A percentile compares a stretch with the other conserved stretches of the same genome.
Conservation (phyloP, 768 basidiomycete genomes). For the Boletus rubropictus region DNA sequence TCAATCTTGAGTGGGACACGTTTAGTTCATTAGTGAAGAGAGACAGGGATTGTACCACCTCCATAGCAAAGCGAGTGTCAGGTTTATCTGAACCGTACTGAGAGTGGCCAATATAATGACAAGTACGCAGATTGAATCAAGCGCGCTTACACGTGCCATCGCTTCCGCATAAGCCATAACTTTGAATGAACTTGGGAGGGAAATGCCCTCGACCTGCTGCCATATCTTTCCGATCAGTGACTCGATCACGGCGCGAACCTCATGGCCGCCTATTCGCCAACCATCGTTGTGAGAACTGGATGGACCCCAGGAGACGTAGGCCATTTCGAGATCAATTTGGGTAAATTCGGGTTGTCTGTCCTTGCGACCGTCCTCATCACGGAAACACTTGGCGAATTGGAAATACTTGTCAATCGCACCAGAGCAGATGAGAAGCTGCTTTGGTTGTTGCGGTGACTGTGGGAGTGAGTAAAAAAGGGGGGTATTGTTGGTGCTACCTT, state of each 20-base stretch:
- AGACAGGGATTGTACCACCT: conserved; percentile 47
- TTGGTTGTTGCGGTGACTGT: conserved; percentile 95
- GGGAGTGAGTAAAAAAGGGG: conserved; percentile 80
- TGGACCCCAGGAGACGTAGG: conserved; percentile 79
- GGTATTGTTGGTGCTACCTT: conserved; percentile 15
- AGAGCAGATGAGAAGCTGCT: conserved; percentile 87
- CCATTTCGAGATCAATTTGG: conserved; percentile 95
- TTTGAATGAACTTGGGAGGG: conserved; percentile 56
- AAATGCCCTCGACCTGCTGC: conserved; percentile 58
- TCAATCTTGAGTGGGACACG: conserved; percentile 27
- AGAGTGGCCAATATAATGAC: conserved; percentile 15
- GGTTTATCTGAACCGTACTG: conserved; percentile 96
- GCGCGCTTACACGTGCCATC: conserved; percentile 69
- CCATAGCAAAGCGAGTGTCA: conserved; percentile 80
- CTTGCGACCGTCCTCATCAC: conserved; percentile 92
- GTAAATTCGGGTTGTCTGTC: conserved; percentile 97
- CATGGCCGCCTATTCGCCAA: conserved; percentile 84
- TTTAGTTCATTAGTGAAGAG: conserved; percentile 8
- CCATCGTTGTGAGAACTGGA: conserved; percentile 21
- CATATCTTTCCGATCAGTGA: conserved; percentile 69
- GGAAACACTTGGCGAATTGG: conserved; percentile 91
- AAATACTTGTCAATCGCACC: conserved; percentile 87
- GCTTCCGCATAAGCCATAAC: conserved; percentile 89
- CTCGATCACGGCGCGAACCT: conserved; percentile 80
- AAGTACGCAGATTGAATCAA: conserved; percentile 8